Evolutionary conservation across 768 basidiomycete genomes (phyloP).

Genomic region (Collybia nuda): DNA sequence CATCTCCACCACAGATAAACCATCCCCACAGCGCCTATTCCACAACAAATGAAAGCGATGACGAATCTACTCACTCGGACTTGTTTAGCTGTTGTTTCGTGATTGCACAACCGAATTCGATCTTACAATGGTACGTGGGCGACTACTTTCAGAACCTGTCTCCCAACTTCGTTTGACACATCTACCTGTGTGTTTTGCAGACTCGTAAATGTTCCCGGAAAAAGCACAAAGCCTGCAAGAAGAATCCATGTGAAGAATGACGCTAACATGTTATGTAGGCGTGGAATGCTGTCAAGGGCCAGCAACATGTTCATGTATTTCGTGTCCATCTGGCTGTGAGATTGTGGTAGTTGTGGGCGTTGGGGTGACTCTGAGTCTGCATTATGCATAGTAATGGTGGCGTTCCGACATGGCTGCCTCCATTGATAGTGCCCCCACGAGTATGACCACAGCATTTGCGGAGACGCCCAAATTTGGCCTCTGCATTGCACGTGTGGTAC

Average conservation of each 20-base stretch:
- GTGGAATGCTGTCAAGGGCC: conserved; percentile 55
- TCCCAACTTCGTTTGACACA: conserved; percentile 25
- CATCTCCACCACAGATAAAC: conserved; percentile 60
- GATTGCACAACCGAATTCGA: background rate
- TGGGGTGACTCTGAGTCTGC: too few species aligned
- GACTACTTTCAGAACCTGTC: conserved; percentile 32
- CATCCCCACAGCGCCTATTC: conserved; percentile 54
- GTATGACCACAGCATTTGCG: too few species aligned
- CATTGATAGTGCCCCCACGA: too few species aligned
- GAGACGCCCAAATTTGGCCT: too few species aligned
- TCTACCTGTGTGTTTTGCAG: conserved; percentile 29
- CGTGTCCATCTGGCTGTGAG: conserved; percentile 37
- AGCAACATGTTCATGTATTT: conserved; percentile 64
- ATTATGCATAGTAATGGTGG: too few species aligned
- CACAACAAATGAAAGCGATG: conserved; percentile 56
- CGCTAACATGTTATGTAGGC: conserved; percentile 46
- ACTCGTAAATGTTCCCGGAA: conserved; percentile 61
- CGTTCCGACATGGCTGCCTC: too few species aligned
- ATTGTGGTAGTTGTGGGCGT: conserved; percentile 1
- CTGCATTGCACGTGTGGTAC: too few species aligned
- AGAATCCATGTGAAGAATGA: conserved; percentile 65
- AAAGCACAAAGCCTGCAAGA: conserved; percentile 60
- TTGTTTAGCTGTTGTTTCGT: background rate
- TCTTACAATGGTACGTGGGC: conserved; percentile 44
- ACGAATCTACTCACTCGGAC: conserved; percentile 37